Evolutionary conservation across 2,329 filamentous ascomycete species (phyloP).

Genomic region (Aureobasidium sp.): DNA sequence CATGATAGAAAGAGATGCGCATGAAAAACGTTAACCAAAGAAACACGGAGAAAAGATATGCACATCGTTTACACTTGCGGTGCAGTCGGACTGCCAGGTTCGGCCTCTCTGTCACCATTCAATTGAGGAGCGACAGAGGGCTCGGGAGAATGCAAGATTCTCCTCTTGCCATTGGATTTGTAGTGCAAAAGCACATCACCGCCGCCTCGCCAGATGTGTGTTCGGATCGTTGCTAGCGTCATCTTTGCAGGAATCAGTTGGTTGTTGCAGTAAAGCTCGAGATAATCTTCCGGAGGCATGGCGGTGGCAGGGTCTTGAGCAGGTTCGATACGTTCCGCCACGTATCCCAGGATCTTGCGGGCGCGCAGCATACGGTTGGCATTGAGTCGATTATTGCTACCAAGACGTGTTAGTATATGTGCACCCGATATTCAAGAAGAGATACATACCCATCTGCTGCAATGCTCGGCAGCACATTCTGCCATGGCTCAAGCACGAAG

Average conservation of each 20-base stretch:
- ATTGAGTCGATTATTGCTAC: slow-evolving; percentile 78
- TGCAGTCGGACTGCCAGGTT: neutral
- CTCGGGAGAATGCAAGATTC: slow-evolving; percentile 32
- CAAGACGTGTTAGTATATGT: neutral
- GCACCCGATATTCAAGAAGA: slow-evolving; percentile 22
- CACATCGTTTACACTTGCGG: neutral
- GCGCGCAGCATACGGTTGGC: slow-evolving; percentile 94
- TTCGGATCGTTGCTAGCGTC: slow-evolving; percentile 87
- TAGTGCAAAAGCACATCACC: slow-evolving; percentile 88
- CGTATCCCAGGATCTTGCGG: slow-evolving; percentile 87
- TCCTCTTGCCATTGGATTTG: slow-evolving; percentile 81
- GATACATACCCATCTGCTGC: slow-evolving; percentile 59
- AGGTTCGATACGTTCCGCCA: slow-evolving; percentile 82
- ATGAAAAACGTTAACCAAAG: neutral
- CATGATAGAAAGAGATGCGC: neutral
- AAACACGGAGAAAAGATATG: neutral
- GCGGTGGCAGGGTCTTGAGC: slow-evolving; percentile 37
- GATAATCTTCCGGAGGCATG: slow-evolving; percentile 79
- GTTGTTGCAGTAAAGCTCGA: slow-evolving; percentile 83
- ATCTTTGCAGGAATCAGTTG: slow-evolving; percentile 62
- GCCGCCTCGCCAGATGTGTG: slow-evolving; percentile 91
- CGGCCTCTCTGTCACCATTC: neutral
- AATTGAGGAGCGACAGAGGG: neutral
- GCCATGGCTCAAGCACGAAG: slow-evolving; percentile 78
- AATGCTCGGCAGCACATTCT: slow-evolving; percentile 60